phyloP scores from a whole-genome alignment of 371 early-diverging fungal genomes.

The Actinomortierella ambigua region DNA sequence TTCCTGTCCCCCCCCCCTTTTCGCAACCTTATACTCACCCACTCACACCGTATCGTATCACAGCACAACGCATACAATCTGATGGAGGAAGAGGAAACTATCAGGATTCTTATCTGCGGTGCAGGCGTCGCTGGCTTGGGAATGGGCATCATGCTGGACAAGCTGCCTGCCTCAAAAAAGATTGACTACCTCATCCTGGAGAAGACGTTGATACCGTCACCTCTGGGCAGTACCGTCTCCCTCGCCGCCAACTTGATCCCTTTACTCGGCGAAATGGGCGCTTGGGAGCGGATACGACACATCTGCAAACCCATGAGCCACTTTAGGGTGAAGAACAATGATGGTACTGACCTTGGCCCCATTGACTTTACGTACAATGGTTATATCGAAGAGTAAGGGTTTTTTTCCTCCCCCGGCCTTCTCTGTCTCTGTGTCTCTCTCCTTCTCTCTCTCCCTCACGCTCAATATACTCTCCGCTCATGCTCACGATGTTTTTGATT shows the following conservation, averaged over 20 bases:
- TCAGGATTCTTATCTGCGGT: conserved; percentile 35
- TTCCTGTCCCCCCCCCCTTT: no score
- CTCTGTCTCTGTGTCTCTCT: no score
- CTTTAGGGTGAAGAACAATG: conserved; percentile 34
- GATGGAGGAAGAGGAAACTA: no score
- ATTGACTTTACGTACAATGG: conserved; percentile 29
- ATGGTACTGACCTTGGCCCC: conserved; percentile 38
- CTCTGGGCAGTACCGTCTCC: conserved; percentile 41
- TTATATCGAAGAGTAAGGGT: no score
- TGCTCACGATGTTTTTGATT: no score
- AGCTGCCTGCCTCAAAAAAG: conserved; percentile 27
- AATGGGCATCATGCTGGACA: conserved; percentile 39
- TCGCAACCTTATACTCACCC: no score
- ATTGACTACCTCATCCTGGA: conserved; percentile 45
- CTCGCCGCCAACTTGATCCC: conserved; percentile 38
- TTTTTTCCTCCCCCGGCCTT: no score
- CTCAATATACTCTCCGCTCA: no score
- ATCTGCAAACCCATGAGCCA: conserved; percentile 45
- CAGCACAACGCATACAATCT: no score
- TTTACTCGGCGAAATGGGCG: conserved; percentile 31
- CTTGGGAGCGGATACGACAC: conserved; percentile 31
- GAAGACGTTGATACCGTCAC: conserved; percentile 15
- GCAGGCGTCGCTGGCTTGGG: conserved; percentile 34
- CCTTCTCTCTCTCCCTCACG: no score
- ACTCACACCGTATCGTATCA: no score